A percentile compares a stretch with the other conserved stretches of the same genome.
These are phyloP conservation scores for Heritiera fomes DNA, from an alignment of 345 rosid species.

Conservation along the genomic window DNA sequence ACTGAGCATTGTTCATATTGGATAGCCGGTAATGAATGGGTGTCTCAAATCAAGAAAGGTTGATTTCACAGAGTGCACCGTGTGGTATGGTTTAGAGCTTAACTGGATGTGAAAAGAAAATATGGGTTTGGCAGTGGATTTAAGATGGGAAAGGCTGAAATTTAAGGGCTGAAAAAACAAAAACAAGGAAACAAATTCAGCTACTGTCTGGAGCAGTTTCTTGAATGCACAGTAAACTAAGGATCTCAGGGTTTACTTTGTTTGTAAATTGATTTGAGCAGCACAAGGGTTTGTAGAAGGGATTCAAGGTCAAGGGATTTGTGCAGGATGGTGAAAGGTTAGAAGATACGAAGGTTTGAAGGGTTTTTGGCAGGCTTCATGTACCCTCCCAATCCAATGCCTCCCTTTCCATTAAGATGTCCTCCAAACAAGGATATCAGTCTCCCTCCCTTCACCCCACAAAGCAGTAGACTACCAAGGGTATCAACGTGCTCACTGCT, in stretches of 20 bases:
- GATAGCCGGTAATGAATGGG: too few species aligned
- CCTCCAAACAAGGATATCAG: not conserved
- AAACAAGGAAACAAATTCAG: not conserved
- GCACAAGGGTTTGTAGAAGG: not conserved
- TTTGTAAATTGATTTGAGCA: not conserved
- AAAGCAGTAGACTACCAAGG: not conserved
- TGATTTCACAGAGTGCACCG: not conserved
- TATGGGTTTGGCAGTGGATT: not conserved
- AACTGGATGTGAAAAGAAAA: not conserved
- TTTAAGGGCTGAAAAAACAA: not conserved
- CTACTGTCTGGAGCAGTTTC: not conserved
- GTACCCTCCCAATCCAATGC: not conserved
- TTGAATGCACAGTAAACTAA: not conserved
- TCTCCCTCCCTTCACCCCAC: not conserved
- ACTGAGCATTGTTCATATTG: not conserved
- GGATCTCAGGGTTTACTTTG: not conserved
- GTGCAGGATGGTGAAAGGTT: not conserved
- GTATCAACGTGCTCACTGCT: not conserved
- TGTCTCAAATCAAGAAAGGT: not conserved
- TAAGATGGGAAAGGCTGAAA: not conserved
- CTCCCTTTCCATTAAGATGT: not conserved
- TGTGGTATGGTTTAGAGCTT: not conserved
- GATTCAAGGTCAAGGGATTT: not conserved
- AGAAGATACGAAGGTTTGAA: not conserved
- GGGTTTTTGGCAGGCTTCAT: not conserved